These are phyloP conservation scores for Plasmodium vinckei DNA, from an alignment of 169 alveolate species.

Conservation along the genomic window DNA sequence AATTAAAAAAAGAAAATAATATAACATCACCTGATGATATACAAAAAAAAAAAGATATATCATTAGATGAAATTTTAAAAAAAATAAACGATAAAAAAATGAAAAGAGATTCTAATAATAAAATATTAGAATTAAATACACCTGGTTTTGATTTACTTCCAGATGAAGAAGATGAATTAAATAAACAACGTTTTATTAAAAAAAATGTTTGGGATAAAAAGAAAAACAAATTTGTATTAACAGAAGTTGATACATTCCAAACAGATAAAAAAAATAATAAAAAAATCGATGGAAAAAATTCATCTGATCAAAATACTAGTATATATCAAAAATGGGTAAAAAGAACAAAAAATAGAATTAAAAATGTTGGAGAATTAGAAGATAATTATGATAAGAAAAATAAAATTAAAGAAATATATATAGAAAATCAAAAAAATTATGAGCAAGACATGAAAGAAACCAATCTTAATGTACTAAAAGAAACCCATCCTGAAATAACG, in stretches of 20 bases:
- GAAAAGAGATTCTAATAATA: conserved; percentile 20
- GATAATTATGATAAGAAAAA: conserved; percentile 22
- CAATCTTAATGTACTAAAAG: conserved; percentile 13
- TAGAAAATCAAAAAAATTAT: neutral
- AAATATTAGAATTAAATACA: conserved; percentile 44
- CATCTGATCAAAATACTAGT: conserved; percentile 15
- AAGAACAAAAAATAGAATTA: conserved; percentile 77
- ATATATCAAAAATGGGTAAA: conserved; percentile 81
- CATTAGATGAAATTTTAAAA: conserved; percentile 76
- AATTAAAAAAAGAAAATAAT: conserved; percentile 1
- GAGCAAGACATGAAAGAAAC: conserved; percentile 10
- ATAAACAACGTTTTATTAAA: conserved; percentile 73
- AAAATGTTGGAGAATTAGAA: conserved; percentile 82
- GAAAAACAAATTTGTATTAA: conserved; percentile 74
- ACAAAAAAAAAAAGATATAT: conserved; percentile 27
- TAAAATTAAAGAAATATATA: neutral
- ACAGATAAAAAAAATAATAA: conserved; percentile 31
- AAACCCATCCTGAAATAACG: conserved; percentile 76
- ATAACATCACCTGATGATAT: neutral
- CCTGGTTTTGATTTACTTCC: conserved; percentile 80
- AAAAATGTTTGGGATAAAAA: conserved; percentile 78
- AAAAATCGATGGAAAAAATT: conserved; percentile 42
- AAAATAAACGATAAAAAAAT: conserved; percentile 53
- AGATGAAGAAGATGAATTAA: conserved; percentile 81
- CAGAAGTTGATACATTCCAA: conserved; percentile 64